Evolutionary conservation across 352 stramenopile species (phyloP).

Genomic region (Globisporangium cylindrosporum): DNA sequence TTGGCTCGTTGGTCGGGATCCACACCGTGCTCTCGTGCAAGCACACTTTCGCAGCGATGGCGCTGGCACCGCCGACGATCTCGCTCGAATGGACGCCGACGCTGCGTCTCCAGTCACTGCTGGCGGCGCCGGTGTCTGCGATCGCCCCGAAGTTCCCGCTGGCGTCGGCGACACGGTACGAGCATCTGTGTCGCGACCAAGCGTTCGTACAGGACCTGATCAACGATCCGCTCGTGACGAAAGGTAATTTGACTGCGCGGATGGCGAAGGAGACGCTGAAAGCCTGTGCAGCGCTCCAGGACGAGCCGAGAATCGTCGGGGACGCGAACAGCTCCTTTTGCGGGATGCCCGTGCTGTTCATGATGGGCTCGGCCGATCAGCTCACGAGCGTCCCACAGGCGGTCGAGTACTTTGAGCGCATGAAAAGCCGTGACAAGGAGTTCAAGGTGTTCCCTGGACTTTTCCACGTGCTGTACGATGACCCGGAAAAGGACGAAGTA

Average conservation of each 20-base stretch:
- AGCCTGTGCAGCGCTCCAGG: conserved; percentile 20
- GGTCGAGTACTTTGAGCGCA: conserved; percentile 16
- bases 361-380: conserved; percentile 31
- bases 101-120: conserved; percentile 16
- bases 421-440: conserved; percentile 32
- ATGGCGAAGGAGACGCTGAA: conserved; percentile 16
- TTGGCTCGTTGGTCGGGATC: conserved; percentile 29
- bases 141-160: conserved; percentile 25
- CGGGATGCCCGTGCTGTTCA: conserved; percentile 23
- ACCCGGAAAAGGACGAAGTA: conserved; percentile 22
- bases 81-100: conserved; percentile 16
- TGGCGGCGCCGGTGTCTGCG: conserved; percentile 19
- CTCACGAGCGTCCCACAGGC: conserved; percentile 23
- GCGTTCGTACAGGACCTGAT: conserved; percentile 25
- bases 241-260: not conserved
- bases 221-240: conserved; percentile 24
- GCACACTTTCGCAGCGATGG: conserved; percentile 23
- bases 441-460: conserved; percentile 31
- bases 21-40: conserved; percentile 27
- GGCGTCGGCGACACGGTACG: conserved; percentile 19
- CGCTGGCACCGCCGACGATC: conserved; percentile 24
- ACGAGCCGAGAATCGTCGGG: not conserved
- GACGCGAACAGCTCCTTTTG: conserved; percentile 22
- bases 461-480: conserved; percentile 38
- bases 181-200: conserved; percentile 26